These are phyloP conservation scores for Babesia ovata DNA, from an alignment of 169 alveolate genomes.

Conservation along the genomic window DNA sequence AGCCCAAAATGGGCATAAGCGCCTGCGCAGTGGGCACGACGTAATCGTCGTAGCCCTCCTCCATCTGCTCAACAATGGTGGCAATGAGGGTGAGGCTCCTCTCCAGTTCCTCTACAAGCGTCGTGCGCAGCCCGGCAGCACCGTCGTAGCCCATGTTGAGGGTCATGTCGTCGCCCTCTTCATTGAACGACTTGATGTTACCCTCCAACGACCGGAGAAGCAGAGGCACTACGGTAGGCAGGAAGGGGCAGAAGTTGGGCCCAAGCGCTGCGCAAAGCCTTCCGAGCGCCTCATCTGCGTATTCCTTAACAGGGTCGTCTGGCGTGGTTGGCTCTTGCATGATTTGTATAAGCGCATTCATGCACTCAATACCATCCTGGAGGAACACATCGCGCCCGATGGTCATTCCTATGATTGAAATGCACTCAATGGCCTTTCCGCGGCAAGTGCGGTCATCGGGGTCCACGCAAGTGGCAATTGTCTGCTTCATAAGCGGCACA, in stretches of 20 bases:
- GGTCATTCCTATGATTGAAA: conserved; percentile 86
- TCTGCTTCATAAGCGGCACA: conserved; percentile 84
- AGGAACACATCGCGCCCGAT: conserved; percentile 80
- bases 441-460: conserved; percentile 84
- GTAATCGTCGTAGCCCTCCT: conserved; percentile 75
- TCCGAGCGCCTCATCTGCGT: conserved; percentile 85
- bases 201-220: conserved; percentile 56
- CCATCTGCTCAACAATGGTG: conserved; percentile 74
- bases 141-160: conserved; percentile 76
- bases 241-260: conserved; percentile 82
- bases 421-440: conserved; percentile 90
- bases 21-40: conserved; percentile 78
- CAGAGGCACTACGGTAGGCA: conserved; percentile 85
- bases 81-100: conserved; percentile 68
- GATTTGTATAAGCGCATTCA: conserved; percentile 83
- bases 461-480: conserved; percentile 73
- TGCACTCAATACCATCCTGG: conserved; percentile 83
- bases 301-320: conserved; percentile 88
- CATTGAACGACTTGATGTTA: conserved; percentile 33
- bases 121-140: conserved; percentile 75
- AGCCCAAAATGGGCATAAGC: conserved; percentile 74
- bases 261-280: conserved; percentile 87
- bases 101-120: conserved; percentile 76
- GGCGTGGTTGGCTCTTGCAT: conserved; percentile 80
- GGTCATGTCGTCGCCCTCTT: conserved; percentile 71